These are phyloP conservation scores for Apophysomyces variabilis DNA, from an alignment of 371 early-diverging fungal genomes.

Conservation along the genomic window DNA sequence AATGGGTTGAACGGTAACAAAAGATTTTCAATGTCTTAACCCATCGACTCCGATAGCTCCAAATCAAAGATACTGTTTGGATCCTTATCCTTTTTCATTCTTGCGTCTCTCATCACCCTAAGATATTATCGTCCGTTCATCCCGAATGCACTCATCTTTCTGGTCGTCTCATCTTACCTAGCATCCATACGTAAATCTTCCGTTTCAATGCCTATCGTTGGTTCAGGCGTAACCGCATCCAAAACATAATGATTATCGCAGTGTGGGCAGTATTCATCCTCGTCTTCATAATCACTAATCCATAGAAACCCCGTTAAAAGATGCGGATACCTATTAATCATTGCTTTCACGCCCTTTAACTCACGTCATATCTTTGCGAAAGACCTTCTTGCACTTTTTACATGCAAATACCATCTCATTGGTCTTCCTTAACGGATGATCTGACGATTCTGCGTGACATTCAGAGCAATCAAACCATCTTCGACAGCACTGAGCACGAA, in stretches of 20 bases:
- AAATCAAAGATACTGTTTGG: constrained; percentile 45
- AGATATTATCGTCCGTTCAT: no score
- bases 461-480: constrained; percentile 97
- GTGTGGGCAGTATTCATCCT: constrained; percentile 97
- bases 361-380: constrained; percentile 89
- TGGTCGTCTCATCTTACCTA: constrained; percentile 39
- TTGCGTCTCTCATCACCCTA: constrained; percentile 48
- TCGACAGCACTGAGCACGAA: constrained; percentile 93
- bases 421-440: constrained; percentile 82
- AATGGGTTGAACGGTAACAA: neutral
- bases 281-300: constrained; percentile 83
- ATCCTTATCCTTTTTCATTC: constrained; percentile 25
- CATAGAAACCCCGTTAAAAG: no score
- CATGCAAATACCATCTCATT: constrained; percentile 96
- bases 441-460: constrained; percentile 87
- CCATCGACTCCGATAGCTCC: constrained; percentile 46
- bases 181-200: constrained; percentile 83
- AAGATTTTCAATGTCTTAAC: constrained; percentile 25
- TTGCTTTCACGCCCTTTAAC: constrained; percentile 13
- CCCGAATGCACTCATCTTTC: neutral
- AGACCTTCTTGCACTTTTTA: constrained; percentile 97
- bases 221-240: constrained; percentile 88
- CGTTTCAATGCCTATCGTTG: constrained; percentile 88
- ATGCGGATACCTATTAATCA: no score
- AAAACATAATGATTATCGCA: constrained; percentile 97